Evolutionary conservation across 148 eudicot genomes (phyloP).

Genomic region (Arbutus unedo): DNA sequence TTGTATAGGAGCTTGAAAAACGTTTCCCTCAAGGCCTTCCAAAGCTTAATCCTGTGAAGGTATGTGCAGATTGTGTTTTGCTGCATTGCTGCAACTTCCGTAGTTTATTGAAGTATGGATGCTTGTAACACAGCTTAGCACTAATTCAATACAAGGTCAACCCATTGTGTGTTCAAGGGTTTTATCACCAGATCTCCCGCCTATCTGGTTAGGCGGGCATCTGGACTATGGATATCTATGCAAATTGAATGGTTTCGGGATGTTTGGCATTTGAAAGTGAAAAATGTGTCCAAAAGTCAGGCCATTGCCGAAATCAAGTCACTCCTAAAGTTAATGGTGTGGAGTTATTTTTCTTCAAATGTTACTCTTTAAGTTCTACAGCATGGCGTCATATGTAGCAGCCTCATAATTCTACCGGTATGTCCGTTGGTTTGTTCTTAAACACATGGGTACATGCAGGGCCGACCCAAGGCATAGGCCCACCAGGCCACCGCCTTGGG

Average conservation of each 20-base stretch:
- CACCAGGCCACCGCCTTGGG: too few species aligned
- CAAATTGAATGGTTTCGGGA: neutral
- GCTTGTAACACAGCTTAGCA: neutral
- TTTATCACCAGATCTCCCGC: neutral
- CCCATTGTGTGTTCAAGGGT: neutral
- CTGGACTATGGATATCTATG: neutral
- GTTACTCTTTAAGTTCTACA: too few species aligned
- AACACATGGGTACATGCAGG: neutral
- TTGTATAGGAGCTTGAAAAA: constrained; percentile 80
- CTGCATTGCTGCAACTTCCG: neutral
- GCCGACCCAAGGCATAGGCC: too few species aligned
- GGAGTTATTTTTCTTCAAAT: neutral
- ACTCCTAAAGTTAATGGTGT: neutral
- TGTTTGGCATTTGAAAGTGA: constrained; percentile 9
- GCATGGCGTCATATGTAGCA: neutral
- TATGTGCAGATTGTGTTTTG: constrained; percentile 20
- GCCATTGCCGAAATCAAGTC: neutral
- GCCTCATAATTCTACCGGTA: neutral
- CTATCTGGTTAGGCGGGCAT: neutral
- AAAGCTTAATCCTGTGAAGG: constrained; percentile 95
- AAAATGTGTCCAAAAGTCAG: neutral
- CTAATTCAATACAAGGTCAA: neutral
- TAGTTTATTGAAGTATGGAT: neutral
- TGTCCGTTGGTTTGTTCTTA: neutral
- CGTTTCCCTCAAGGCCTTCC: constrained; percentile 94